A percentile compares a stretch with the other conserved stretches of the same genome.
Conservation (phyloP, 2,329 filamentous ascomycete genomes). For the Colletotrichum australisinense region DNA sequence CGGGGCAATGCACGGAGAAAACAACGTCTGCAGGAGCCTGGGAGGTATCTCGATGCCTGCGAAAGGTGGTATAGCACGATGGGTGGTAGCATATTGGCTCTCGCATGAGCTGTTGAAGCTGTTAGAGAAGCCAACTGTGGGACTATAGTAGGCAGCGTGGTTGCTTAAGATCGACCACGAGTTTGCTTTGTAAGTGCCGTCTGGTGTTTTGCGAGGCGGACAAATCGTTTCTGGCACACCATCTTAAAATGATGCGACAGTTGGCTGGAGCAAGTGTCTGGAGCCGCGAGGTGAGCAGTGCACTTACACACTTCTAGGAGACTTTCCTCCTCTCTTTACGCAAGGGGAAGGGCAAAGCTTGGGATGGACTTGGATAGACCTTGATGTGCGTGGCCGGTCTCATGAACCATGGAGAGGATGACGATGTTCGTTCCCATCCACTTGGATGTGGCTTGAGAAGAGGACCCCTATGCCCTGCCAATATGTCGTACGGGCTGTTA, state of each 20-base stretch:
- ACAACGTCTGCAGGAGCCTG: slow-evolving; percentile 4
- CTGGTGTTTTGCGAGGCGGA: slow-evolving; percentile 16
- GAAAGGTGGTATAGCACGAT: background rate
- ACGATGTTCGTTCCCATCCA: slow-evolving; percentile 14
- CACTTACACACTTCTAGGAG: background rate
- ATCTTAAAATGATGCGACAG: slow-evolving; percentile 30
- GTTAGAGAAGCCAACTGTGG: background rate
- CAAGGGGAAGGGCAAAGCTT: background rate
- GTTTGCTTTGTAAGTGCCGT: slow-evolving; percentile 4
- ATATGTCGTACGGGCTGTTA: background rate
- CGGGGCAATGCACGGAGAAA: background rate
- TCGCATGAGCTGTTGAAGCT: background rate
- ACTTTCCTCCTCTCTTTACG: background rate
- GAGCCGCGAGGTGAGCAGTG: slow-evolving; percentile 17
- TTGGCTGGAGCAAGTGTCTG: slow-evolving; percentile 22
- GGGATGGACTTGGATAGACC: slow-evolving; percentile 1
- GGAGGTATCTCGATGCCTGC: background rate
- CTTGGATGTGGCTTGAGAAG: slow-evolving; percentile 31
- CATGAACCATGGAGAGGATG: slow-evolving; percentile 6
- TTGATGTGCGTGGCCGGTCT: slow-evolving; percentile 2
- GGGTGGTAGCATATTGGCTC: background rate
- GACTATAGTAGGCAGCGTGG: background rate
- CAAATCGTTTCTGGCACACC: slow-evolving; percentile 22
- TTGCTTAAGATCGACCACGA: slow-evolving; percentile 2
- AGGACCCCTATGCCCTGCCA: slow-evolving; percentile 28